Conservation (phyloP, 305 asterid species). For the Ilex paraguariensis region DNA sequence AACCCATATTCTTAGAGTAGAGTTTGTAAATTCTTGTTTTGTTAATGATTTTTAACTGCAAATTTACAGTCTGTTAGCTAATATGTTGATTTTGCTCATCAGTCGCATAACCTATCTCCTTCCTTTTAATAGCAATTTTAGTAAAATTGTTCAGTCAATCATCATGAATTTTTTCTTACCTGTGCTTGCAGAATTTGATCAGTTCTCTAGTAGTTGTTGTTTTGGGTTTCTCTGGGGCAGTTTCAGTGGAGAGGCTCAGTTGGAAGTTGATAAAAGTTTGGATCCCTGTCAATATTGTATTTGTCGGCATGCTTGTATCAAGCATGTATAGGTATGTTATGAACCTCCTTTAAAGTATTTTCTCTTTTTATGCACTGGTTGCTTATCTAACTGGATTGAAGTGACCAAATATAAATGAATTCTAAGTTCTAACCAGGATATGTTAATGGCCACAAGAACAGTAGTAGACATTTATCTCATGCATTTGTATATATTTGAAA, state of each 20-base stretch:
- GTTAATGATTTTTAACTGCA: too few species aligned
- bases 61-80: too few species aligned
- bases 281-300: slow-evolving; percentile 42
- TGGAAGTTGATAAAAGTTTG: slow-evolving; percentile 40
- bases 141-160: too few species aligned
- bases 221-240: slow-evolving; percentile 39
- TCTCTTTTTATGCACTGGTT: background rate
- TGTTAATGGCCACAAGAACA: background rate
- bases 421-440: background rate
- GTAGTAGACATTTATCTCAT: background rate
- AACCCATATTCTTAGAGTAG: too few species aligned
- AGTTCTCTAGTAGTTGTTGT: slow-evolving; percentile 31
- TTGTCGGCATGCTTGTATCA: slow-evolving; percentile 47
- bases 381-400: too few species aligned
- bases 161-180: too few species aligned
- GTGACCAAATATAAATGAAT: background rate
- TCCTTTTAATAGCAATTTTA: too few species aligned
- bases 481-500: background rate
- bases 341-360: background rate
- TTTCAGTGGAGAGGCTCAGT: slow-evolving; percentile 34
- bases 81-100: too few species aligned
- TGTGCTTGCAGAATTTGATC: slow-evolving; percentile 32
- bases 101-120: too few species aligned
- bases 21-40: too few species aligned
- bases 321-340: slow-evolving; percentile 39